phyloP scores from a whole-genome alignment of 305 asterid genomes.

The Stenogyne calaminthoides region DNA sequence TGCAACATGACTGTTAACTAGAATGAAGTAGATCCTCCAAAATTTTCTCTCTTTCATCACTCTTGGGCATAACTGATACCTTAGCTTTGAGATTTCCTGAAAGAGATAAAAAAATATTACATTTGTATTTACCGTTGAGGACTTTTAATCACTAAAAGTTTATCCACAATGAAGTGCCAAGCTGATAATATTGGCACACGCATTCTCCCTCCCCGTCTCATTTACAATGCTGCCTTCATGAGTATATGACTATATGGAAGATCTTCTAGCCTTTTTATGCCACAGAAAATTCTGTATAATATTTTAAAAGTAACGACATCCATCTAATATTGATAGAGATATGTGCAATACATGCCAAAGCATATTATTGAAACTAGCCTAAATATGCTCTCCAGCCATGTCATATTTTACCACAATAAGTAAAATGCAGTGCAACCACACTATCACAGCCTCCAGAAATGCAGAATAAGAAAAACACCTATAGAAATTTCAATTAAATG shows the following conservation, averaged over 20 bases:
- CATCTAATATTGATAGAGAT: constrained; percentile 5
- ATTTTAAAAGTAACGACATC: neutral
- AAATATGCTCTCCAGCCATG: constrained; percentile 1
- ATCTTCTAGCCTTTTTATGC: constrained; percentile 3
- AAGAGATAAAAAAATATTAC: constrained; percentile 22
- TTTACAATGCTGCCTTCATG: constrained; percentile 16
- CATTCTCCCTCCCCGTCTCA: neutral
- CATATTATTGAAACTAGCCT: neutral
- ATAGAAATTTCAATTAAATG: constrained; percentile 4
- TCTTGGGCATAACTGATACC: constrained; percentile 88
- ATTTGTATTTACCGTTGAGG: constrained; percentile 12
- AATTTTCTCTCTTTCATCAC: constrained; percentile 91
- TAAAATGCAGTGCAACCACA: neutral
- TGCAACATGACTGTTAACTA: constrained; percentile 73
- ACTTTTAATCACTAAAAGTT: constrained; percentile 12
- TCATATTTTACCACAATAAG: neutral
- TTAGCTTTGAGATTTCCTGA: constrained; percentile 90
- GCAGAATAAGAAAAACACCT: neutral
- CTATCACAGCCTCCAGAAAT: constrained; percentile 6
- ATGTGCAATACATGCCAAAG: neutral
- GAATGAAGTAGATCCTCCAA: constrained; percentile 94
- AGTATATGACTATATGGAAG: constrained; percentile 3
- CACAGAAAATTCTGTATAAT: neutral
- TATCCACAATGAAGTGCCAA: constrained; percentile 13
- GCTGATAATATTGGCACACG: neutral